Evolutionary conservation across 2,329 filamentous ascomycete genomes (phyloP), one percentile per base, ranked within the genome.

Genomic region (Dryadomyces quercus-mongolicae): DNA sequence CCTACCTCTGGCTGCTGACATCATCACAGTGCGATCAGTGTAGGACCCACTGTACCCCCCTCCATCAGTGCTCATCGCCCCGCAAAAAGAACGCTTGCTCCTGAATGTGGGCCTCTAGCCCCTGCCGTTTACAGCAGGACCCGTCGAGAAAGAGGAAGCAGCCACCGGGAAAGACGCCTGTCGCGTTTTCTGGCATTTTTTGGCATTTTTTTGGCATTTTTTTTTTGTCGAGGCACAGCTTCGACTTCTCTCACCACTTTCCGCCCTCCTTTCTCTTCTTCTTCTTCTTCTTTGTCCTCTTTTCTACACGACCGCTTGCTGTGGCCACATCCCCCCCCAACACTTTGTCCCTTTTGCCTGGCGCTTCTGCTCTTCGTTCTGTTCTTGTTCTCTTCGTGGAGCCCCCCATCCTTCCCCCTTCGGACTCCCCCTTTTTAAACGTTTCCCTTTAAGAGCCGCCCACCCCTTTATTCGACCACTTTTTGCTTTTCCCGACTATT

Each of bases 181-280:
- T 53, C 52, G 52, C 52, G 52, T 49, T 46, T 42, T 13, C 44
- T 53, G 36, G 31, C 44, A 48, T 40, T 40, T 53, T n/a, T n/a
- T n/a, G n/a, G n/a, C n/a, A n/a, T n/a, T 49, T 46, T 42, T 13
- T 34, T 53, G 36, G 31, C 44, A 48, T 40, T 40, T 53, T n/a
- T n/a, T n/a, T n/a, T 49, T 49, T 18, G 43, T 18, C 31, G 21
- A 38, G 22, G 18, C 38, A 31, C 36, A 13, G 21, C 47, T 40
- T n/a, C 31, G 9, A 18, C 25, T 47, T 45, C 16, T 51, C 16
- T 38, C 10, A 40, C 20, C 9, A 43, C 34, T 49, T 21, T 34
- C 18, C 38, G 13, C 38, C 43, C 2, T 25, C 21, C 13, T 43
- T 43, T 22, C 18, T 12, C 12, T 5, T 25, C 22, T 34, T 21